Evolutionary conservation across 2,329 filamentous ascomycete genomes (phyloP).

Genomic region (Graphium sp.): DNA sequence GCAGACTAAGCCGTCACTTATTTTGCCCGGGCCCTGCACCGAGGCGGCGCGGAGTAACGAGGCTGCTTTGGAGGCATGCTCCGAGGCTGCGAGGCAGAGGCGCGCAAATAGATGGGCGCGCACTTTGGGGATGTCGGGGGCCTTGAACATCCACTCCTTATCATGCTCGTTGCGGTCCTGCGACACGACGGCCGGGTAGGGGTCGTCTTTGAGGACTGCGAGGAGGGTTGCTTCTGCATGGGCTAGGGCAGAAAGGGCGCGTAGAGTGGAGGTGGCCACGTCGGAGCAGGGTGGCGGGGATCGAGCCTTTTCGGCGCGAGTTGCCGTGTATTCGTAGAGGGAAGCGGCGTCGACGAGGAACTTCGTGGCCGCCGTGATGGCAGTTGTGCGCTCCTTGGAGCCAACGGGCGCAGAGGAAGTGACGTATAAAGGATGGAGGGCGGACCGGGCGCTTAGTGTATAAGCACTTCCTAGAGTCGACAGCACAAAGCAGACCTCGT

Average conservation of each 20-base stretch:
- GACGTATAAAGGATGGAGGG: conserved; percentile 58
- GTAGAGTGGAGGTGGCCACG: conserved; percentile 31
- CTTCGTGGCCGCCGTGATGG: conserved; percentile 60
- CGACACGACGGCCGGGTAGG: conserved; percentile 68
- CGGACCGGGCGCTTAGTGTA: conserved; percentile 52
- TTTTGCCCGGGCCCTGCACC: conserved; percentile 20
- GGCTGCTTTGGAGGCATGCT: conserved; percentile 64
- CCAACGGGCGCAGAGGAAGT: conserved; percentile 42
- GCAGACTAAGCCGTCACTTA: conserved; percentile 48
- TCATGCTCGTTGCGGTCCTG: conserved; percentile 70
- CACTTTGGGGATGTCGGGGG: conserved; percentile 75
- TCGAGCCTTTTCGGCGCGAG: conserved; percentile 28
- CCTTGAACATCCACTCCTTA: conserved; percentile 92
- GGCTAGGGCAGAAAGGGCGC: conserved; percentile 47
- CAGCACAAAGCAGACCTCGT: conserved; percentile 68
- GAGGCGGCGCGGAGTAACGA: conserved; percentile 24
- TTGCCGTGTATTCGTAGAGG: conserved; percentile 56
- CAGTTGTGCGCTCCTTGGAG: conserved; percentile 48
- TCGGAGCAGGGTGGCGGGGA: conserved; percentile 29
- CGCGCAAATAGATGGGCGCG: conserved; percentile 77
- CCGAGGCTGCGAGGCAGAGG: conserved; percentile 71
- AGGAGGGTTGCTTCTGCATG: conserved; percentile 81
- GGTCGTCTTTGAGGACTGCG: conserved; percentile 85
- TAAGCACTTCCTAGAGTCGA: conserved; percentile 63
- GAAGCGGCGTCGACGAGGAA: conserved; percentile 63